Evolutionary conservation across 2,329 filamentous ascomycete species (phyloP).

Genomic region (Fusarium oxysporum): DNA sequence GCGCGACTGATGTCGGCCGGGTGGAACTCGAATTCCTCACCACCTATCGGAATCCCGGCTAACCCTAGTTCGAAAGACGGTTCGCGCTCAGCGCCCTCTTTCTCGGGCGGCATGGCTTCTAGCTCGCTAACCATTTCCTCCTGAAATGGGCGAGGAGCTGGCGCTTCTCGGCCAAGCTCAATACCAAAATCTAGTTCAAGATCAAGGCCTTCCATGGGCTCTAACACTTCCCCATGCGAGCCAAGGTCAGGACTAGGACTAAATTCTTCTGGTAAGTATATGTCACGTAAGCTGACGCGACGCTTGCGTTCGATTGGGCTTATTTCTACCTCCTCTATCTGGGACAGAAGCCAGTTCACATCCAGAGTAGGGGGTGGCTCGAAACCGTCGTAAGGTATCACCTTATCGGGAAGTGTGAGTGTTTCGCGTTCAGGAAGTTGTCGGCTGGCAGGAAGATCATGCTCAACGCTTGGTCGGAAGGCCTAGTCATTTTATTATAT

Average conservation of each 20-base stretch:
- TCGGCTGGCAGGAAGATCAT: neutral
- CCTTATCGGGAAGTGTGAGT: neutral
- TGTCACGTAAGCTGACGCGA: conserved; percentile 71
- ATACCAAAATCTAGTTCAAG: conserved; percentile 80
- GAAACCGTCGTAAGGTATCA: neutral
- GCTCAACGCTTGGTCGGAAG: neutral
- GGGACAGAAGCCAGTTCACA: neutral
- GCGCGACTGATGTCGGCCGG: conserved; percentile 65
- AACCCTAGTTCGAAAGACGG: neutral
- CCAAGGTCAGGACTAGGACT: conserved; percentile 37
- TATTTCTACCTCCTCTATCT: conserved; percentile 68
- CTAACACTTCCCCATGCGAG: conserved; percentile 52
- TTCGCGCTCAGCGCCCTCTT: neutral
- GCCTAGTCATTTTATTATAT: neutral
- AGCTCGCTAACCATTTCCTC: conserved; percentile 65
- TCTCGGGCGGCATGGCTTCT: neutral
- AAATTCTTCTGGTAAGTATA: conserved; percentile 75
- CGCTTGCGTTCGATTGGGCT: conserved; percentile 65
- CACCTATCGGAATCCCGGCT: conserved; percentile 68
- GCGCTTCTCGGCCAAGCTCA: conserved; percentile 67
- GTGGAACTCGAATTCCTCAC: conserved; percentile 71
- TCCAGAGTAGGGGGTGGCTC: neutral
- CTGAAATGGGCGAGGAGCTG: conserved; percentile 63
- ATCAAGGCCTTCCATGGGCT: conserved; percentile 73
- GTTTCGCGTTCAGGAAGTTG: neutral